Evolutionary conservation across 1,284 basidiomycete species (phyloP).

Genomic region (Rhodotorula glutinis): DNA sequence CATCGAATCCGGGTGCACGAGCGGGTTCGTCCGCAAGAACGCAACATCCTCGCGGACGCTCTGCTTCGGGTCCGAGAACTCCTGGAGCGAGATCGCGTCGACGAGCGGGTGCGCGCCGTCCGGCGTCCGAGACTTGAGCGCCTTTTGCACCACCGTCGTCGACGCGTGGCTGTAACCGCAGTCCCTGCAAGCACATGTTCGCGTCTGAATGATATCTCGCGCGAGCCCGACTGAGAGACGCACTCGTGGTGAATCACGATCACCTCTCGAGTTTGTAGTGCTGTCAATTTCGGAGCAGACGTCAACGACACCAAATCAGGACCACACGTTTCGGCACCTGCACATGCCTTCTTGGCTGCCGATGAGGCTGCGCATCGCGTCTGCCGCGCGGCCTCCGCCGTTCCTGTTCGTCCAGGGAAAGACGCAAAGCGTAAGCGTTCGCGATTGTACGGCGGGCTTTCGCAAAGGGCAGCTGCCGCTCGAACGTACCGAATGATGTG

Average conservation of each 20-base stretch:
- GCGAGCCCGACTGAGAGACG: not conserved
- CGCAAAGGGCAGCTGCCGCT: too few relatives aligned
- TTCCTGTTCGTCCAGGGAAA: conserved; percentile 6
- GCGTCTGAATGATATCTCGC: not conserved
- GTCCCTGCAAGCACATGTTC: not conserved
- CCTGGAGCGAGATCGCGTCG: conserved; percentile 5
- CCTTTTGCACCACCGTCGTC: conserved; percentile 13
- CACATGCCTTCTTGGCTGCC: conserved; percentile 11
- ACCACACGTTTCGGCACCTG: not conserved
- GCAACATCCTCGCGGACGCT: conserved; percentile 16
- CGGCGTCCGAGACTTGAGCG: conserved; percentile 9
- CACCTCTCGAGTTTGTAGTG: conserved; percentile 12
- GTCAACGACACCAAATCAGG: too few relatives aligned
- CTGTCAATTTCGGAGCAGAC: not conserved
- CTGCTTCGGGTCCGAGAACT: conserved; percentile 14
- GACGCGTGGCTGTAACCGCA: conserved; percentile 21
- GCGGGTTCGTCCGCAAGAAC: conserved; percentile 16
- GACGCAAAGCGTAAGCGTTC: not conserved
- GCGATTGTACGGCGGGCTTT: not conserved
- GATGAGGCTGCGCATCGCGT: conserved; percentile 18
- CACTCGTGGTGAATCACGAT: conserved; percentile 22
- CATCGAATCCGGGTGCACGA: conserved; percentile 14
- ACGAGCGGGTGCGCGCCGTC: conserved; percentile 6
- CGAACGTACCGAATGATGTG: conserved; percentile 19
- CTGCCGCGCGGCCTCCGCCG: conserved; percentile 14